Percentiles rank a stretch among this genome's conserved stretches.
Conservation (phyloP, 805 yeast genomes). For the Sugiyamaella smithiae region DNA sequence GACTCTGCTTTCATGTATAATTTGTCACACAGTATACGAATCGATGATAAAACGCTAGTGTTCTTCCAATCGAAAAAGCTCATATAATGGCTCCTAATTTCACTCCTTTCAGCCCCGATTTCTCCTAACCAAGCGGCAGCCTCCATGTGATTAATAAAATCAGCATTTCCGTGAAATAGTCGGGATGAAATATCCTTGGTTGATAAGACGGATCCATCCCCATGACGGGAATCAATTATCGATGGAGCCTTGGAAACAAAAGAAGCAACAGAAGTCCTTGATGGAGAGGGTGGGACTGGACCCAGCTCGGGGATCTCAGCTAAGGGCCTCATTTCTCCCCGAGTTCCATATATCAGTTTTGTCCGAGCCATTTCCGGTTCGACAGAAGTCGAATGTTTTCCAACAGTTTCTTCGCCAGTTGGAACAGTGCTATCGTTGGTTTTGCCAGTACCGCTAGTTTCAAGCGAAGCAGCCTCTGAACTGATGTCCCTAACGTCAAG, state of each 20-base stretch:
- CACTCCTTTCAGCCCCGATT: constrained; percentile 19
- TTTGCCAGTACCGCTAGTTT: not conserved
- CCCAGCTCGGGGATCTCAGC: not conserved
- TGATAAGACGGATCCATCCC: not conserved
- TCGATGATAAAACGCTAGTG: constrained; percentile 49
- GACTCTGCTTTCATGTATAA: constrained; percentile 78
- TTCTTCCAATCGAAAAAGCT: constrained; percentile 44
- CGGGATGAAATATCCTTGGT: constrained; percentile 16
- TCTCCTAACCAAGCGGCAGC: constrained; percentile 28
- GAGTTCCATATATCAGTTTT: not conserved
- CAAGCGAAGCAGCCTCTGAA: not conserved
- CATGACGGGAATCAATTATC: not conserved
- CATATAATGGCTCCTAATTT: constrained; percentile 28
- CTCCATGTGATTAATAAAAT: constrained; percentile 15
- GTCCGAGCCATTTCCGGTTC: not conserved
- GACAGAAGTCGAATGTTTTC: not conserved
- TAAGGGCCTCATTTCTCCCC: not conserved
- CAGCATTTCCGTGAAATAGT: constrained; percentile 21
- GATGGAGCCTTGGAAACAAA: not conserved
- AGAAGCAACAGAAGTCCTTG: not conserved
- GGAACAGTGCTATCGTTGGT: not conserved
- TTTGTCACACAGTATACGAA: constrained; percentile 59
- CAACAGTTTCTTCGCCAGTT: not conserved
- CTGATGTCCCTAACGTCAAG: too few species aligned
- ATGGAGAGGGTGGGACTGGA: not conserved